These are phyloP conservation scores for Patellaria atrata DNA, from an alignment of 495 filamentous ascomycete genomes.

Conservation along the genomic window DNA sequence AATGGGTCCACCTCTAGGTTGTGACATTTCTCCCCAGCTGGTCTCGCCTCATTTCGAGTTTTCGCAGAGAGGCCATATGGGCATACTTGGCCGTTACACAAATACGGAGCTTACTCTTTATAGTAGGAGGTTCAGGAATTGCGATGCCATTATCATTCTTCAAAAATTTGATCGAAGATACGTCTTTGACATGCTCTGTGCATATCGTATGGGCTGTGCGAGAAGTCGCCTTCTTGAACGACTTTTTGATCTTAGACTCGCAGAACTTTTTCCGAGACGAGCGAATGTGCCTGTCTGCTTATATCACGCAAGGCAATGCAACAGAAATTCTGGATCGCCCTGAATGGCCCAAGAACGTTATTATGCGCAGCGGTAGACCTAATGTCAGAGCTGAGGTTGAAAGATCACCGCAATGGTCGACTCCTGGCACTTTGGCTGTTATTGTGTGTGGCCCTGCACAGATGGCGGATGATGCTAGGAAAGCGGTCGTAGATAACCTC, in stretches of 20 bases:
- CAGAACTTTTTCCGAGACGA: constrained; percentile 5
- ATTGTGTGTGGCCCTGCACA: constrained; percentile 11
- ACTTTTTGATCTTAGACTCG: background rate
- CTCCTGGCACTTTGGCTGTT: constrained; percentile 4
- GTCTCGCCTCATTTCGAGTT: constrained; percentile 13
- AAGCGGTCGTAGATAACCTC: constrained; percentile 1
- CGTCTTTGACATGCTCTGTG: constrained; percentile 1
- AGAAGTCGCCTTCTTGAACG: constrained; percentile 4
- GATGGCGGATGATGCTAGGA: constrained; percentile 17
- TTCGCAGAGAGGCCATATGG: constrained; percentile 50
- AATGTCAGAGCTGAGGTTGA: constrained; percentile 2
- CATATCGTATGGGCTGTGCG: constrained; percentile 14
- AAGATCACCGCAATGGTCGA: constrained; percentile 1
- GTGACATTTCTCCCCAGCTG: constrained; percentile 25
- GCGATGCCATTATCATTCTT: constrained; percentile 41
- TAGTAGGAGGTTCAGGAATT: constrained; percentile 47
- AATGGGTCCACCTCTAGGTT: constrained; percentile 36
- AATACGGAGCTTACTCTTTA: constrained; percentile 38
- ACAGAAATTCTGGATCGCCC: too few species aligned
- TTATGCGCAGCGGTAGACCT: constrained; percentile 1
- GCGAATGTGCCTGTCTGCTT: constrained; percentile 1
- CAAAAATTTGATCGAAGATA: constrained; percentile 23
- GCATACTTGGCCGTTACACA: constrained; percentile 31
- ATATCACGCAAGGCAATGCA: too few species aligned
- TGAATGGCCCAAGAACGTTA: constrained; percentile 2